phyloP scores from a whole-genome alignment of 768 basidiomycete species.

The Zangia roseola region DNA sequence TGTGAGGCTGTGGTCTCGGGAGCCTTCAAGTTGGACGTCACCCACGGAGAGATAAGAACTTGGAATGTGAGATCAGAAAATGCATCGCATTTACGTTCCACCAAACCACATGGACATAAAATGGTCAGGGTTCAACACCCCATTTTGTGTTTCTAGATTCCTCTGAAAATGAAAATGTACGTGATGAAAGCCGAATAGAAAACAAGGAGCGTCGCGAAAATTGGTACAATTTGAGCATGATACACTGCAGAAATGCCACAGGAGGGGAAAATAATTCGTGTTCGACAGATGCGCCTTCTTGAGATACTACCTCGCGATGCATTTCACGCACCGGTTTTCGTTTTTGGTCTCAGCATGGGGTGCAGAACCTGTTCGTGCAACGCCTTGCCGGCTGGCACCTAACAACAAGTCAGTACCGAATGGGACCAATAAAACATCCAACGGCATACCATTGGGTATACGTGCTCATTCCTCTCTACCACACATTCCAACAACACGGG shows the following conservation, averaged over 20 bases:
- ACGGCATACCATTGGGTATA: slow-evolving; percentile 79
- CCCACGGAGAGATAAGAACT: neutral
- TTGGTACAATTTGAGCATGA: slow-evolving; percentile 27
- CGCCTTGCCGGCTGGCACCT: slow-evolving; percentile 92
- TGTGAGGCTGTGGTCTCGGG: too few species aligned
- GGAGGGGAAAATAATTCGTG: neutral
- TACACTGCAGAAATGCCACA: slow-evolving; percentile 15
- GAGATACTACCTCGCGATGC: neutral
- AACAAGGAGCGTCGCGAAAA: slow-evolving; percentile 7
- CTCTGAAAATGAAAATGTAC: slow-evolving; percentile 2
- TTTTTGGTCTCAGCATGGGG: slow-evolving; percentile 42
- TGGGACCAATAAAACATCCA: neutral
- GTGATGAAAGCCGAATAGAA: neutral
- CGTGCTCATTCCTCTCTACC: slow-evolving; percentile 82
- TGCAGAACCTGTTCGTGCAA: slow-evolving; percentile 89
- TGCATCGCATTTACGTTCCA: slow-evolving; percentile 6
- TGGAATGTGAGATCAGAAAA: neutral
- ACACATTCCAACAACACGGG: slow-evolving; percentile 91
- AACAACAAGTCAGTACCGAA: slow-evolving; percentile 4
- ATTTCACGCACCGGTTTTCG: slow-evolving; percentile 24
- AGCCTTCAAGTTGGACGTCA: too few species aligned
- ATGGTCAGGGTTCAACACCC: slow-evolving; percentile 21
- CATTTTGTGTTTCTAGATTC: slow-evolving; percentile 17
- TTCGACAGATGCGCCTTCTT: neutral
- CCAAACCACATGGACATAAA: slow-evolving; percentile 3